Evolutionary conservation across 768 basidiomycete species (phyloP), one percentile per base, ranked within the genome.

Genomic region (Pleurotus djamor): DNA sequence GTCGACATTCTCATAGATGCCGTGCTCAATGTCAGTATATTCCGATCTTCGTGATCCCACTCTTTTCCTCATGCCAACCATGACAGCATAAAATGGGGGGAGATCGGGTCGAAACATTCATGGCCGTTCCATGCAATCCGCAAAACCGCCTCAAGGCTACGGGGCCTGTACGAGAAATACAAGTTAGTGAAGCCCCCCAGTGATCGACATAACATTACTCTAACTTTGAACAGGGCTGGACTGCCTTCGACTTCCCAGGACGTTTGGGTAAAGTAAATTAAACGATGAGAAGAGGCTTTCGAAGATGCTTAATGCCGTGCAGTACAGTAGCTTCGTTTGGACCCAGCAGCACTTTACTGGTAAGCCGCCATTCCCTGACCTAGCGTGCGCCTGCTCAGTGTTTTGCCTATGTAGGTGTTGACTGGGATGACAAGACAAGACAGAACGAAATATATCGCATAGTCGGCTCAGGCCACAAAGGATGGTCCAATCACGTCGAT

Each of bases 1-100:
- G 82, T 98, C 14, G 86, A 89, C 62, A 81, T 94, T 38, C 72
- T 93, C 28, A 86, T 95, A 50, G 94, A 96, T 64, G 93, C 93
- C 1, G 92, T 98, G 3, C 78, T 98, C 60, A 96, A 96, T 72
- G 94, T 94, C 62, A 68, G 76, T 63, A 58, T 9, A 32, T 12
- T 33, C 43, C 47, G 21, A 36, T 28, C 16, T 47, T 58, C 32
- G 21, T 16, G 17, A n/a, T 52, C 48, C 58, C 33, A 13, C 35
- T 37, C 36, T 65, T 38, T 52, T 16, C 33, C 61, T 63, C 45
- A 67, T 43, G 41, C 60, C 32, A 21, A 51, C 49, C 51, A 17
- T 12, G 43, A 44, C 21, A 92, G 91, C 90, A 92, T 66, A 91
- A 94, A 75, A 74, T 93, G 41, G 95, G 95, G 37, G 95, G 85